A percentile compares a stretch with the other conserved stretches of the same genome.
Evolutionary conservation across 2,329 filamentous ascomycete genomes (phyloP).

Genomic region (Thermoascus crustaceus): DNA sequence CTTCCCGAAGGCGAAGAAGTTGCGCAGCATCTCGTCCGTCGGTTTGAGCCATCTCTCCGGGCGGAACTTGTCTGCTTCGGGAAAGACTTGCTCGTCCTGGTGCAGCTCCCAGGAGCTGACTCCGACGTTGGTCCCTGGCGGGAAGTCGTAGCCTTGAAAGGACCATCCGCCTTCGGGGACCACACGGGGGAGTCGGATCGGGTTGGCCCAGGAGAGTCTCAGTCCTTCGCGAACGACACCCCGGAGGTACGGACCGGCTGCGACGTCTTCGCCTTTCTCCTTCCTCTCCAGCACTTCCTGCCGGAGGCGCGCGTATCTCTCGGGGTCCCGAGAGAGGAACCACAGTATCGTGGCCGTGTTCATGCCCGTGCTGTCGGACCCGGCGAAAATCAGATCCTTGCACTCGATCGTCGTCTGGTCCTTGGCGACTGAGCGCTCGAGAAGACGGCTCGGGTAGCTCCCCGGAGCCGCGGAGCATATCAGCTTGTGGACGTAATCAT

Average conservation of each 20-base stretch:
- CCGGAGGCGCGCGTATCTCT: constrained; percentile 29
- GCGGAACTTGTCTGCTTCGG: constrained; percentile 34
- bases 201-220: constrained; percentile 45
- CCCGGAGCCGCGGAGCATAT: constrained; percentile 25
- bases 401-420: constrained; percentile 43
- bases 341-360: constrained; percentile 43
- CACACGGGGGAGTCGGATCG: constrained; percentile 42
- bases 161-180: constrained; percentile 36
- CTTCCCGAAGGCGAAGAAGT: constrained; percentile 44
- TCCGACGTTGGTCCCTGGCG: constrained; percentile 39
- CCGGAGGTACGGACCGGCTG: constrained; percentile 36
- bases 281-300: constrained; percentile 24
- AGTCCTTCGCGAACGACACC: constrained; percentile 45
- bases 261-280: constrained; percentile 18
- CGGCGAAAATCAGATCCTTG: constrained; percentile 49
- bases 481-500: constrained; percentile 36
- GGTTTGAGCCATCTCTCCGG: constrained; percentile 43
- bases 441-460: constrained; percentile 42
- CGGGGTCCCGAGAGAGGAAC: constrained; percentile 36
- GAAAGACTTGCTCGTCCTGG: constrained; percentile 37
- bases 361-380: constrained; percentile 47
- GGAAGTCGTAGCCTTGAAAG: constrained; percentile 32
- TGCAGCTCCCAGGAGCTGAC: constrained; percentile 41
- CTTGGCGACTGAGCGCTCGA: constrained; percentile 36
- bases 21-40: constrained; percentile 32